These are phyloP conservation scores for Penicillium palitans DNA, from an alignment of 2,329 filamentous ascomycete genomes.

Conservation along the genomic window DNA sequence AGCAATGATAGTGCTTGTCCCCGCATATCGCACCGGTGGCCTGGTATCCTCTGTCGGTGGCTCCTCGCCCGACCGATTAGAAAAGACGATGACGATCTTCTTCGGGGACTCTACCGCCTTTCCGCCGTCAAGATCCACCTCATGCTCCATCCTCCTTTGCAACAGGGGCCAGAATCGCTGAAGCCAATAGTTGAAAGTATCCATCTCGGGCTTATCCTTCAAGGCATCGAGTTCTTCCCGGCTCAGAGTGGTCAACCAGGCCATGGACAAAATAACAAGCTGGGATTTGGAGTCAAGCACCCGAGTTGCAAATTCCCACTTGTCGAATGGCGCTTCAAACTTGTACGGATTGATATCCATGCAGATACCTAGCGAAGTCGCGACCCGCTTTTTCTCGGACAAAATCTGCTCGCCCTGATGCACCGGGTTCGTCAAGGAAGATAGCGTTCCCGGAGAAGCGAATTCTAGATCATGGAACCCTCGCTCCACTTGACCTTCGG, in stretches of 20 bases:
- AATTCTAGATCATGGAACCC: slow-evolving; percentile 34
- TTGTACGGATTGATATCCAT: slow-evolving; percentile 64
- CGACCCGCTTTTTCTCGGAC: slow-evolving; percentile 28
- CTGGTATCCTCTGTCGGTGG: slow-evolving; percentile 36
- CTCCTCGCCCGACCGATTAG: slow-evolving; percentile 49
- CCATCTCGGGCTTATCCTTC: slow-evolving; percentile 53
- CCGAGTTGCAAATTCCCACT: slow-evolving; percentile 61
- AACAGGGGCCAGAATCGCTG: slow-evolving; percentile 57
- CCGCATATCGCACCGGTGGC: slow-evolving; percentile 48
- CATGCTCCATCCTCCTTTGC: slow-evolving; percentile 33
- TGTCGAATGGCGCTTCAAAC: slow-evolving; percentile 57
- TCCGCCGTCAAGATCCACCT: slow-evolving; percentile 28
- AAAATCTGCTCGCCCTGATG: neutral
- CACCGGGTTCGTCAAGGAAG: neutral
- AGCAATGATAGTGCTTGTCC: slow-evolving; percentile 49
- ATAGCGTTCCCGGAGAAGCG: neutral
- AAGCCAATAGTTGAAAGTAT: slow-evolving; percentile 65
- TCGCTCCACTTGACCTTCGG: slow-evolving; percentile 48
- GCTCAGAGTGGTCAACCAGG: slow-evolving; percentile 58
- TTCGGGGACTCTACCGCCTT: slow-evolving; percentile 23
- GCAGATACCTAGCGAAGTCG: slow-evolving; percentile 51
- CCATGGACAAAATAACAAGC: slow-evolving; percentile 62
- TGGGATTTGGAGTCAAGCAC: slow-evolving; percentile 51
- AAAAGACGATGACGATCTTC: slow-evolving; percentile 49
- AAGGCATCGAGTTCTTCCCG: slow-evolving; percentile 50